Evolutionary conservation across 2,329 filamentous ascomycete genomes (phyloP), one percentile per base, ranked within the genome.

Genomic region (Pseudogymnoascus sp.): DNA sequence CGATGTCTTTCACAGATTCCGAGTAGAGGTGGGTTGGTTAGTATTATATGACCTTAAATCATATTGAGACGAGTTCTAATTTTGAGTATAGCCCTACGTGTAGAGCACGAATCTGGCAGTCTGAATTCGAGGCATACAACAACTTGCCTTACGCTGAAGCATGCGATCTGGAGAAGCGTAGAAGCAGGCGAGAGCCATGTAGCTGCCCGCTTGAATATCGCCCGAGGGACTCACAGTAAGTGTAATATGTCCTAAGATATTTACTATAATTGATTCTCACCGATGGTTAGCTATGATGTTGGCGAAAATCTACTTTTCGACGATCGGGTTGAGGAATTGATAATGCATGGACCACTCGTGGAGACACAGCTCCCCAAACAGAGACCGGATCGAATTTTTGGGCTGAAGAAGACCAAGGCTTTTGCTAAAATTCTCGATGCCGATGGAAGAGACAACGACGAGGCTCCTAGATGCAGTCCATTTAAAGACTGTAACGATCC

Each of bases 351-450:
- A 25, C 22, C 60, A 30, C 14, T 30, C 12, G 7, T 58, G 19
- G 22, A 45, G 11, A 45, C 25, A n/a, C 19, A 33, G 33, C 52
- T 62, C 45, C 63, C 63, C 12, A 63, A 62, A 19, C 58, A 63
- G 45, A 61, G 63, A 60, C 64, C 64, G 33, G 64, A 66, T 62
- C 58, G 61, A 28, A 42, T 66, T 16, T 64, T 64, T 62, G 64
- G 64, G 33, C 63, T 66, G 39, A 63, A 62, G 61, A 36, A 55
- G 61, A 64, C 64, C 4, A 39, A 49, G 30, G 62, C 62, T 23
- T 63, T 66, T 55, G 61, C 63, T 19, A 60, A 58, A 45, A 60
- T 62, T 39, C 58, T 41, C 14, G 19, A 41, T 45, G 39, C 19
- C 6, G 33, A 38, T 14, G 16, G 19, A 25, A 38, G n/a, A 23